A percentile compares a stretch with the other conserved stretches of the same genome.
Evolutionary conservation across 371 early-diverging fungal species (phyloP).

Genomic region (Mortierella sp.): DNA sequence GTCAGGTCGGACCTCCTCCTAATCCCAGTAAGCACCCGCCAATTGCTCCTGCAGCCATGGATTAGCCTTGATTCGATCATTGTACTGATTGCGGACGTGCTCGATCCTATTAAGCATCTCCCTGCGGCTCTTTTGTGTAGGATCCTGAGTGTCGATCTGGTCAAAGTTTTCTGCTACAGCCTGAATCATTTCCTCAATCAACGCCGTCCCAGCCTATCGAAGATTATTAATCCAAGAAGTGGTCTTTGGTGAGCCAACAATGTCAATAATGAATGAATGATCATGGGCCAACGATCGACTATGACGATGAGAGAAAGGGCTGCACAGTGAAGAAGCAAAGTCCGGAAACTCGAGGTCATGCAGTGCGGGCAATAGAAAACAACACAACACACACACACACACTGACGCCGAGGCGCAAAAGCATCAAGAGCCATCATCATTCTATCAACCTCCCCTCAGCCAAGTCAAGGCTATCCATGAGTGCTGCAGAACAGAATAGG

Average conservation of each 20-base stretch:
- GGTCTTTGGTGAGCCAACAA: background rate
- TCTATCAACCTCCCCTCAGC: too few relatives aligned
- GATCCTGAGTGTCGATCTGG: background rate
- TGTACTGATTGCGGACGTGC: conserved; percentile 32
- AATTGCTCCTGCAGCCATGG: conserved; percentile 46
- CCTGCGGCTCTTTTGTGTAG: background rate
- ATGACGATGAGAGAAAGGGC: too few relatives aligned
- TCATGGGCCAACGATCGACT: too few relatives aligned
- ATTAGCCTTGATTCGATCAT: conserved; percentile 31
- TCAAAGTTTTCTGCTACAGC: conserved; percentile 22
- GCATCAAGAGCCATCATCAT: too few relatives aligned
- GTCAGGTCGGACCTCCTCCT: too few relatives aligned
- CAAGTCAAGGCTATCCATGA: too few relatives aligned
- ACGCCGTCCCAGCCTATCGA: conserved; percentile 27
- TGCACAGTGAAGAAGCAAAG: too few relatives aligned
- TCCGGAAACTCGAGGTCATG: too few relatives aligned
- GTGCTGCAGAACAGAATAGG: too few relatives aligned
- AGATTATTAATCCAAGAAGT: background rate
- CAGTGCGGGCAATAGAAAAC: background rate
- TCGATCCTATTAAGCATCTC: conserved; percentile 28
- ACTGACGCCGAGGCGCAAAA: too few relatives aligned
- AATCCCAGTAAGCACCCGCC: conserved; percentile 22
- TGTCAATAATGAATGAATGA: background rate
- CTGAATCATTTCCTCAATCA: conserved; percentile 48
- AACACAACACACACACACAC: too few relatives aligned